Conservation (phyloP, 2,329 filamentous ascomycete genomes). For the Aspergillus sp. region DNA sequence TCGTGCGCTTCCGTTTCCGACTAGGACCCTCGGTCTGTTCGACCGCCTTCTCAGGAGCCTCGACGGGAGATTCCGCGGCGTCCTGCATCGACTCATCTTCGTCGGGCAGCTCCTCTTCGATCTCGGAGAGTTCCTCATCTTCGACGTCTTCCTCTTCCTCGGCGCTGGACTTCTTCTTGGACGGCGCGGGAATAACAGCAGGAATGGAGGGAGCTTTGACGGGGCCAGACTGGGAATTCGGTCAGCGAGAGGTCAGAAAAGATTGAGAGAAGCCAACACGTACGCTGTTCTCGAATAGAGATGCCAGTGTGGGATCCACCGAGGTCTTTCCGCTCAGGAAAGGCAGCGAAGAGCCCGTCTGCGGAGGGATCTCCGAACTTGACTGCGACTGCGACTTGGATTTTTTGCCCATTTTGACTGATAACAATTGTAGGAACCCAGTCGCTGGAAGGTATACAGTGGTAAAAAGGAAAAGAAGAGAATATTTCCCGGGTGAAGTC, state of each 20-base stretch:
- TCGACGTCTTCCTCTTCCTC: slow-evolving; percentile 23
- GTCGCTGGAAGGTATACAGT: background rate
- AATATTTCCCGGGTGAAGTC: background rate
- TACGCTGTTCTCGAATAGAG: slow-evolving; percentile 72
- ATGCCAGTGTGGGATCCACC: slow-evolving; percentile 67
- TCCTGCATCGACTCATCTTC: slow-evolving; percentile 42
- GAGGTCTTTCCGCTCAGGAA: slow-evolving; percentile 59
- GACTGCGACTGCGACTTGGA: slow-evolving; percentile 27
- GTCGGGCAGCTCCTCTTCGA: slow-evolving; percentile 24
- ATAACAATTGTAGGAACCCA: background rate
- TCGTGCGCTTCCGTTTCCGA: slow-evolving; percentile 55
- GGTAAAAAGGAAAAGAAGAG: background rate
- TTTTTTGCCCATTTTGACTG: slow-evolving; percentile 33
- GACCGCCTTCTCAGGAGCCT: slow-evolving; percentile 50
- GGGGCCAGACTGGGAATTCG: slow-evolving; percentile 34
- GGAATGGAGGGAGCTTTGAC: slow-evolving; percentile 34
- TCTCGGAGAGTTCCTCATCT: slow-evolving; percentile 24
- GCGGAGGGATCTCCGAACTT: background rate
- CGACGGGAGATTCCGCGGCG: slow-evolving; percentile 40
- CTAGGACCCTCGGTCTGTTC: slow-evolving; percentile 21
- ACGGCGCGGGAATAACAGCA: slow-evolving; percentile 5
- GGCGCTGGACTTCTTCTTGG: slow-evolving; percentile 16
- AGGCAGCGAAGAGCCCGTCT: slow-evolving; percentile 22
- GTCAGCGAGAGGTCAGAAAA: slow-evolving; percentile 1
- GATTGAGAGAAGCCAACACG: slow-evolving; percentile 33